Conservation (phyloP, 495 filamentous ascomycete genomes). For the Aspergillus cristatus region DNA sequence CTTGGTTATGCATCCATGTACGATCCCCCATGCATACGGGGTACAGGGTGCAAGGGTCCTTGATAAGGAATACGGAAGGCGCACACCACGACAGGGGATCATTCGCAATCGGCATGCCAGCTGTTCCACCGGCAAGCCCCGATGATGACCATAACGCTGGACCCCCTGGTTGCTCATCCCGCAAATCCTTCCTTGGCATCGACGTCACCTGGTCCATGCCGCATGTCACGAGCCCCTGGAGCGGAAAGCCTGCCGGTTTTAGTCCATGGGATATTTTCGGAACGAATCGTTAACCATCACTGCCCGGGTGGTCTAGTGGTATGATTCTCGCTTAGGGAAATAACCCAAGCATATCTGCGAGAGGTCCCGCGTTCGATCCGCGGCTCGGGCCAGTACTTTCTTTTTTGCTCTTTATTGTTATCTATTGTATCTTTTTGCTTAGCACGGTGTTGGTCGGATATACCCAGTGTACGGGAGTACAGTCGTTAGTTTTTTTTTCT, state of each 20-base stretch:
- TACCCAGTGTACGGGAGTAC: too few species aligned
- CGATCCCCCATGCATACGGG: too few species aligned
- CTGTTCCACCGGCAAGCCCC: too few species aligned
- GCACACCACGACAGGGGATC: too few species aligned
- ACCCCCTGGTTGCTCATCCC: background rate
- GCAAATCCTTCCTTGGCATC: slow-evolving; percentile 17
- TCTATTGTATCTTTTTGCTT: background rate
- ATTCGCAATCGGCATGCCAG: too few species aligned
- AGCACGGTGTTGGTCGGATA: too few species aligned
- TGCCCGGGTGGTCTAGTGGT: slow-evolving; percentile 19
- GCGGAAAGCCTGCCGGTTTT: background rate
- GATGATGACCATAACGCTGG: too few species aligned
- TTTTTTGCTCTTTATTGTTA: slow-evolving; percentile 8
- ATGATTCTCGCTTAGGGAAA: slow-evolving; percentile 34
- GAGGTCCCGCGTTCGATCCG: slow-evolving; percentile 38
- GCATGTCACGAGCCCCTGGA: too few species aligned
- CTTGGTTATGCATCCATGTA: too few species aligned
- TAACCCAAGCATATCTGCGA: slow-evolving; percentile 22
- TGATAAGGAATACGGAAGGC: too few species aligned
- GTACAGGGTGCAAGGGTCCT: too few species aligned
- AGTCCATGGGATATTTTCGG: background rate
- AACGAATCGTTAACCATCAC: slow-evolving; percentile 3
- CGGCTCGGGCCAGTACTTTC: slow-evolving; percentile 23
- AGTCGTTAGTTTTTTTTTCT: too few species aligned
- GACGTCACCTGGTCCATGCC: slow-evolving; percentile 8